Conservation (phyloP, 176 grass and related monocot species). For the Alloteropsis semialata region DNA sequence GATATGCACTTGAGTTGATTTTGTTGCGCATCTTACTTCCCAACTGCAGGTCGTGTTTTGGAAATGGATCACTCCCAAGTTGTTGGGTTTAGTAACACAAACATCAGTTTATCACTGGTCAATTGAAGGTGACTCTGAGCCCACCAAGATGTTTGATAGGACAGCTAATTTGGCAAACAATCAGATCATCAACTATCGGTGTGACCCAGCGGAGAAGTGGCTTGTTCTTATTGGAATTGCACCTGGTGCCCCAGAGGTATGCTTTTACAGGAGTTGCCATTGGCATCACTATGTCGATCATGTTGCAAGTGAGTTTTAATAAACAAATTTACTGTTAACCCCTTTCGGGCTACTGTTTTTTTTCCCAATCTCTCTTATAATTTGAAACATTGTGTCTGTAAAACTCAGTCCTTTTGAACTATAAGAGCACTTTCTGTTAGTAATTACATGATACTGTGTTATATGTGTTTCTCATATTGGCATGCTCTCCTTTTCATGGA, state of each 20-base stretch:
- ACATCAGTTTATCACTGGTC: conserved; percentile 95
- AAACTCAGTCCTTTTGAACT: not conserved
- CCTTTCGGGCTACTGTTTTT: not conserved
- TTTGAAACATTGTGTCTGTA: not conserved
- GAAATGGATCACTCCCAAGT: conserved; percentile 93
- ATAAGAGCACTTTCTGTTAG: not conserved
- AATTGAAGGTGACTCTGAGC: conserved; percentile 94
- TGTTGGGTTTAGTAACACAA: too few species aligned
- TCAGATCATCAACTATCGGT: too few species aligned
- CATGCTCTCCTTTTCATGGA: conserved; percentile 10
- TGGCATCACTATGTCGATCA: not conserved
- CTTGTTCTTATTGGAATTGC: too few species aligned
- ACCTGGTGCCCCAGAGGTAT: too few species aligned
- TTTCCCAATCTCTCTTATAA: not conserved
- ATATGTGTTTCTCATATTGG: not conserved
- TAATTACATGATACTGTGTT: not conserved
- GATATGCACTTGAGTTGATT: not conserved
- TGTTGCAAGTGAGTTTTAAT: not conserved
- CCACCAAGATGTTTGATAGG: conserved; percentile 92
- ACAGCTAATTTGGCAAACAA: conserved; percentile 85
- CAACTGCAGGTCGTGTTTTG: conserved; percentile 82
- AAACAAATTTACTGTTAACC: not conserved
- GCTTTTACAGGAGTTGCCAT: not conserved
- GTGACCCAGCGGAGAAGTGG: too few species aligned
- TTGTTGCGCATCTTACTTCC: not conserved